A percentile compares a stretch with the other conserved stretches of the same genome.
Conservation (phyloP, 192 early-diverging fungal genomes). For the Phycomyces blakesleeanus region DNA sequence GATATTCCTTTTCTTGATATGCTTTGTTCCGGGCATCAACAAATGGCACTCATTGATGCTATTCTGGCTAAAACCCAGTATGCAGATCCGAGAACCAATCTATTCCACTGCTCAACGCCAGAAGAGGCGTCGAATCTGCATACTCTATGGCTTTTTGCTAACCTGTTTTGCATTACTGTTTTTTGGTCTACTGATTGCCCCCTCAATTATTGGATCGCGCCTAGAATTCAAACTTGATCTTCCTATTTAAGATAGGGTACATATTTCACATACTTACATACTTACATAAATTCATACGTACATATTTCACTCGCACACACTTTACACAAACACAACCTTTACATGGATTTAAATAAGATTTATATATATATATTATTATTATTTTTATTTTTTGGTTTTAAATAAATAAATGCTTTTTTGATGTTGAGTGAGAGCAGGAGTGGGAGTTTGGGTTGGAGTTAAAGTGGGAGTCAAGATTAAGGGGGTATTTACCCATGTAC, state of each 20-base stretch:
- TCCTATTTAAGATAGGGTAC: background rate
- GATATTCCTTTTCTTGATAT: slow-evolving; percentile 67
- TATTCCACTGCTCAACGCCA: slow-evolving; percentile 63
- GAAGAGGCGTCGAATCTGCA: slow-evolving; percentile 56
- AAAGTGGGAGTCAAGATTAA: too few species aligned
- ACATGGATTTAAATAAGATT: too few species aligned
- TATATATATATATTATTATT: too few species aligned
- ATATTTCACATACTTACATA: background rate
- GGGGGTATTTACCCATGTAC: too few species aligned
- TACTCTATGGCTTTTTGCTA: slow-evolving; percentile 65
- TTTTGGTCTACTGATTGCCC: slow-evolving; percentile 58
- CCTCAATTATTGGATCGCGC: slow-evolving; percentile 40
- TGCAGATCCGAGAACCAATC: slow-evolving; percentile 69
- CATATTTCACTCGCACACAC: too few species aligned
- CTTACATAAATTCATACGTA: too few species aligned
- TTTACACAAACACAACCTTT: too few species aligned
- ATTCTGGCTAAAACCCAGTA: slow-evolving; percentile 74
- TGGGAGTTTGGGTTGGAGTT: too few species aligned
- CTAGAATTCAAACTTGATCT: slow-evolving; percentile 13
- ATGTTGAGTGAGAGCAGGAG: too few species aligned
- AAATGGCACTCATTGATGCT: slow-evolving; percentile 75
- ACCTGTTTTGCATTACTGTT: slow-evolving; percentile 54
- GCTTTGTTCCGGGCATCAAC: slow-evolving; percentile 67
- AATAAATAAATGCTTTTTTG: too few species aligned
- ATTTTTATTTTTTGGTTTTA: too few species aligned